Conservation (phyloP, 371 early-diverging fungal genomes). For the Syncephalastrum racemosum region DNA sequence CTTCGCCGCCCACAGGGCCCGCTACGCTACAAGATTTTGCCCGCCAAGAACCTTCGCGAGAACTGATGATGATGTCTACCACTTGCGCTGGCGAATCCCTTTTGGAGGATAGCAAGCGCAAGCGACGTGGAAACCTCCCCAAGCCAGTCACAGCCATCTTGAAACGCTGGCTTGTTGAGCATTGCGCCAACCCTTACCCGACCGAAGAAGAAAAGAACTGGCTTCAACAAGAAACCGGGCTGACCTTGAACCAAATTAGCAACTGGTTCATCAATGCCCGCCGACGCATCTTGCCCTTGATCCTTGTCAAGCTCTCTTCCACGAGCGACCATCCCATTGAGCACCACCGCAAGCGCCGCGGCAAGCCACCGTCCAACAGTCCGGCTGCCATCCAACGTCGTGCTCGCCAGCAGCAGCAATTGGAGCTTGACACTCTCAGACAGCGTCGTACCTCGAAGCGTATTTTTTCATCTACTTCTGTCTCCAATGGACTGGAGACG, state of each 20-base stretch:
- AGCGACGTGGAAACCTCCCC: constrained; percentile 56
- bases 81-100: neutral
- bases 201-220: constrained; percentile 78
- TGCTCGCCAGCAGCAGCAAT: neutral
- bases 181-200: constrained; percentile 76
- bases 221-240: constrained; percentile 86
- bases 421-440: constrained; percentile 3
- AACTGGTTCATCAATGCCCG: constrained; percentile 88
- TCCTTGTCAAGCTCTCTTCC: constrained; percentile 14
- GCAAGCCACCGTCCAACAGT: constrained; percentile 14
- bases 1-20: constrained; percentile 3
- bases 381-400: too few relatives aligned
- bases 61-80: constrained; percentile 5
- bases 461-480: neutral
- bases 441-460: neutral
- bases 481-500: too few relatives aligned
- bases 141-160: constrained; percentile 58
- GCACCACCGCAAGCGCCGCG: constrained; percentile 17
- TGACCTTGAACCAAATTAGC: constrained; percentile 75
- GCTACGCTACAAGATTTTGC: constrained; percentile 11
- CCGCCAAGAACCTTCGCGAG: constrained; percentile 15
- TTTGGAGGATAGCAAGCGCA: constrained; percentile 8
- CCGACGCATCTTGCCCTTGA: constrained; percentile 51
- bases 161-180: constrained; percentile 68
- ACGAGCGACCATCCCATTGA: constrained; percentile 8